Evolutionary conservation across 2,329 filamentous ascomycete genomes (phyloP).

Genomic region (Penicillium sp.): DNA sequence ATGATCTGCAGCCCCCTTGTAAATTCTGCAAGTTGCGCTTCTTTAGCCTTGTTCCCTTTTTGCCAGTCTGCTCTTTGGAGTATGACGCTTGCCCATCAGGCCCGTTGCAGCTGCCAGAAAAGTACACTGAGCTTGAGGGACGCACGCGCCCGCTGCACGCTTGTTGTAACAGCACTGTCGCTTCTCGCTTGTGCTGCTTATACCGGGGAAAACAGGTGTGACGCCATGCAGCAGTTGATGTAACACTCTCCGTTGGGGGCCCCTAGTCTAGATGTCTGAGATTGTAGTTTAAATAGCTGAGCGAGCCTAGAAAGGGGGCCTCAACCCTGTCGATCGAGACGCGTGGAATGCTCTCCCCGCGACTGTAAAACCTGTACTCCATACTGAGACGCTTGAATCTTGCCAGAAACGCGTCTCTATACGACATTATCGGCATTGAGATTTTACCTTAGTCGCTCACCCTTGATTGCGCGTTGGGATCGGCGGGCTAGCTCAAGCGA

Average conservation of each 20-base stretch:
- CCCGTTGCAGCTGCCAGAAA: background rate
- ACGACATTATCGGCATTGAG: background rate
- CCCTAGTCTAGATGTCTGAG: background rate
- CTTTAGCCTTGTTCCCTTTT: background rate
- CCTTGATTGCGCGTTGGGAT: background rate
- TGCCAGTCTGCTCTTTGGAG: slow-evolving; percentile 1
- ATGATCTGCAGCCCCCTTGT: slow-evolving; percentile 21
- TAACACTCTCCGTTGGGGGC: slow-evolving; percentile 8
- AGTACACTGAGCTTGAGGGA: background rate
- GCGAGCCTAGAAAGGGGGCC: slow-evolving; percentile 4
- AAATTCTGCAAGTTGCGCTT: background rate
- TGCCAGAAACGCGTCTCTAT: background rate
- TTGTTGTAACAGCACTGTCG: background rate
- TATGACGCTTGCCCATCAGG: slow-evolving; percentile 4
- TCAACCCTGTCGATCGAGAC: slow-evolving; percentile 20
- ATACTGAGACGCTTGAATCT: slow-evolving; percentile 15
- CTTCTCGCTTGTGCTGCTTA: background rate
- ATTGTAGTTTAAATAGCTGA: slow-evolving; percentile 1
- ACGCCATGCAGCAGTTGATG: slow-evolving; percentile 15
- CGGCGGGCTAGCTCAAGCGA: background rate
- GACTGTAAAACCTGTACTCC: slow-evolving; percentile 21
- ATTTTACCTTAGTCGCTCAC: background rate
- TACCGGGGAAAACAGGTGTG: slow-evolving; percentile 6
- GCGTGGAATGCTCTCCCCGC: slow-evolving; percentile 26
- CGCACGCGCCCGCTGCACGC: slow-evolving; percentile 4